Base-by-base conservation (phyloP, 345 rosid genomes). In the Ceriops zippeliana region DNA sequence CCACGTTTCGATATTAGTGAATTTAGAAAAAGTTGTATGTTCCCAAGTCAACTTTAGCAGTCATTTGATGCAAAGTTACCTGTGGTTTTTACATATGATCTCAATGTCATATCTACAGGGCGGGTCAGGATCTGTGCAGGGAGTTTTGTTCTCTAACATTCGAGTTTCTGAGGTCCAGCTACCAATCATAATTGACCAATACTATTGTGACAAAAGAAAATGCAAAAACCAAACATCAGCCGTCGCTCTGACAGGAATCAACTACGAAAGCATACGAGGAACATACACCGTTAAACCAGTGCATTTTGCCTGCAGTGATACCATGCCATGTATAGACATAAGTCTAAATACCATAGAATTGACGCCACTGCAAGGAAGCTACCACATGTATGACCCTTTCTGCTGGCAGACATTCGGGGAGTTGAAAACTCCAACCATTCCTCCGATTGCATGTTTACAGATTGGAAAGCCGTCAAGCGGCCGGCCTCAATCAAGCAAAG, bases 291-390 rank as follows among this genome's bases (percentile, higher is more conserved):
- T 91, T 26, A 88, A 91, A 73, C 92, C 97, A 1, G 89, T 87
- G 42, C 96, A 95, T 74, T 84, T 95, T 47, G 99, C 97, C 70
- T 95, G 99, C 76, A 95, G 99, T 24, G 96, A 95, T 72, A 82
- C 69, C 75, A 84, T 83, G 32, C 98, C 99, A 38, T 95, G 99
- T 59, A 47, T 81, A n/a, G 98, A 88, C 59, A 86, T 95, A 53
- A 87, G 86, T 52, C 79, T 95, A 73, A 78, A 87, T 16, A 78
- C 80, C 68, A 88, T 91, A 62, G 74, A 91, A 79, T 83, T 91
- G 32, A 86, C 83, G 63, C 99, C 98, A 66, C 28, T 79, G 65
- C 93, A 88, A 74, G 88, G 83, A 73, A 61, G 53, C 28, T 90
- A 91, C 81, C 99, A 86, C 74, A 74, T 91, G 74, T 91, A 80